Base-by-base conservation (phyloP, 2,329 filamentous ascomycete genomes). In the Fusarium sp. region DNA sequence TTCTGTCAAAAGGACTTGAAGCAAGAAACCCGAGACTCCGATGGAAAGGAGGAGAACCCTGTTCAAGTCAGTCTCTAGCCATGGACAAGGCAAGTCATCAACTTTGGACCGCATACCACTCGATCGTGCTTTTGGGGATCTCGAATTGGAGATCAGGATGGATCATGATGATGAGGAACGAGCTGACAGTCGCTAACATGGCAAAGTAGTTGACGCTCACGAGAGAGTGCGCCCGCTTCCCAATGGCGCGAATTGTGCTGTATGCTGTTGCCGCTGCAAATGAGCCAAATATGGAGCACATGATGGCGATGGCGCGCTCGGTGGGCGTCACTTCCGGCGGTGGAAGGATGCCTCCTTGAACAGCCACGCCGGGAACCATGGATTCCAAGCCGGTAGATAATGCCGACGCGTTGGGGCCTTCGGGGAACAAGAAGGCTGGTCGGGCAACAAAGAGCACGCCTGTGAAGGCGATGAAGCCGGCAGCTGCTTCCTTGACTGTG, bases 151-250 rank as follows among this genome's bases (percentile, higher is more conserved):
- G 76, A 37, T 80, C 81, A 0, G 86, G 86, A 31, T 85, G 80
- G 10, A 84, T 69, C 14, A 84, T 84, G 78, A 95, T 89, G 42
- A 89, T 88, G 1, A 91, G 76, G 1, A 88, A 82, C 9, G 91
- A 93, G 60, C 94, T 89, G 0, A 93, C 76, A 0, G 91, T 93
- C 42, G 92, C 93, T 80, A 90, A 87, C 0, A 84, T 83, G 1
- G 92, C 91, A 79, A 96, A 95, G 80, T 95, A 96, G 72, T 93
- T 95, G 9, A 96, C 93, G 34, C 88, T 91, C 47, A 96, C 89
- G 18, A 96, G 88, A 0, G 94, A 91, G 79, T 96, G 93, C 0
- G 92, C 92, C 22, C 93, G 87, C 74, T 90, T 89, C 2, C 94
- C 93, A 68, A 96, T 94, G 78, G 93, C 89, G 10, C 93, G 87